Percentiles rank a stretch among this genome's conserved stretches.
phyloP scores from a whole-genome alignment of 305 asterid genomes.

The Solanum hybrid region DNA sequence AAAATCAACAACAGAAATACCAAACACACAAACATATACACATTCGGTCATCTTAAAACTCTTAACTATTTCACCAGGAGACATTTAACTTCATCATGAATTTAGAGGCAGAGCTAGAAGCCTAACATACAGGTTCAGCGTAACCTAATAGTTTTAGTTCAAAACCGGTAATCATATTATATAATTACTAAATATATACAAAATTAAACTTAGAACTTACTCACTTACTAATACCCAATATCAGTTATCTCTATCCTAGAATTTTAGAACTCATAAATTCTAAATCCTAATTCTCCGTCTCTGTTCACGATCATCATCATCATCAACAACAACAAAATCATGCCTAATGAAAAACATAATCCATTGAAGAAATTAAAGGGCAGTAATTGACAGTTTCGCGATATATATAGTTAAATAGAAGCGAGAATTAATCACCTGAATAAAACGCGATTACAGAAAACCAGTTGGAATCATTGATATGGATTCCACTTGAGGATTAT shows the following conservation, averaged over 20 bases:
- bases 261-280: neutral
- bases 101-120: neutral
- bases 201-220: neutral
- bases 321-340: neutral
- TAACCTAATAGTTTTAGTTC: neutral
- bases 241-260: neutral
- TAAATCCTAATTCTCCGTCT: neutral
- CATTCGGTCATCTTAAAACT: neutral
- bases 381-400: neutral
- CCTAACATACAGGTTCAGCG: neutral
- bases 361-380: neutral
- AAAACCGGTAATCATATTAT: neutral
- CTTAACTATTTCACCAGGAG: neutral
- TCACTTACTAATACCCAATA: neutral
- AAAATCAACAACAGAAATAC: neutral
- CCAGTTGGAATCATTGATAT: neutral
- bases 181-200: neutral
- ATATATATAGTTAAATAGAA: neutral
- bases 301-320: neutral
- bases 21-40: neutral
- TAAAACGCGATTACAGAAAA: neutral
- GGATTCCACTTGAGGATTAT: neutral
- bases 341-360: neutral
- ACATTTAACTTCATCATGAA: neutral
- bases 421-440: neutral